Evolutionary conservation across 352 stramenopile genomes (phyloP).

Genomic region (Globisporangium heterothallicum): DNA sequence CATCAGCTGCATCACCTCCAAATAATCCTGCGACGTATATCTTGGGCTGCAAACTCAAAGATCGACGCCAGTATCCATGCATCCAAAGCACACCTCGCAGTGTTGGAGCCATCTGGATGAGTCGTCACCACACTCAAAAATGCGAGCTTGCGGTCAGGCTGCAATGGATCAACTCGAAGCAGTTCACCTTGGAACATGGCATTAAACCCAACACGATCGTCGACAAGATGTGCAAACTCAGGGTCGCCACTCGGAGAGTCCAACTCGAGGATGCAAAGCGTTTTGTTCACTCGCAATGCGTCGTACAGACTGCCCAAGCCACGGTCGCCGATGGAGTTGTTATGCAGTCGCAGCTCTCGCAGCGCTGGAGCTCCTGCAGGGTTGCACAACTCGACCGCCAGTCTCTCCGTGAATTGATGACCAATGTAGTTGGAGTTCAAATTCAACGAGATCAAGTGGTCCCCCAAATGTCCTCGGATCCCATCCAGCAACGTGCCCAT

Average conservation of each 20-base stretch:
- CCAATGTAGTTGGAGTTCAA: conserved; percentile 9
- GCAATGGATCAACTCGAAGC: neutral
- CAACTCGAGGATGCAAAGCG: conserved; percentile 6
- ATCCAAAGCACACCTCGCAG: neutral
- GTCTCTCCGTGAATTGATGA: neutral
- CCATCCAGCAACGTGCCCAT: neutral
- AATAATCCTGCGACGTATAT: neutral
- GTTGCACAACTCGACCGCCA: neutral
- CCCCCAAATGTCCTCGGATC: conserved; percentile 2
- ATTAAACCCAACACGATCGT: neutral
- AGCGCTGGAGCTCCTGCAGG: neutral
- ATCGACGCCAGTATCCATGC: neutral
- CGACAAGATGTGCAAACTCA: neutral
- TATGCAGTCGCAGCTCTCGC: conserved; percentile 1
- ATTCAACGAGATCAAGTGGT: conserved; percentile 4
- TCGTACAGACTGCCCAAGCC: neutral
- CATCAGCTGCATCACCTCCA: too few species aligned
- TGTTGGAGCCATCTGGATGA: neutral
- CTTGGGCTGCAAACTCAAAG: neutral
- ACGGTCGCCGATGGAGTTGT: neutral
- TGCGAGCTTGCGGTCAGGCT: neutral
- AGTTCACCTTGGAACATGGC: neutral
- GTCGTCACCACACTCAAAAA: neutral
- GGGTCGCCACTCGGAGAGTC: neutral
- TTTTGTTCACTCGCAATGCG: conserved; percentile 6